Percentiles rank a stretch among this genome's conserved stretches.
Evolutionary conservation across 1,139 yeast genomes (phyloP).

Genomic region (Kluyveromyces sp.): DNA sequence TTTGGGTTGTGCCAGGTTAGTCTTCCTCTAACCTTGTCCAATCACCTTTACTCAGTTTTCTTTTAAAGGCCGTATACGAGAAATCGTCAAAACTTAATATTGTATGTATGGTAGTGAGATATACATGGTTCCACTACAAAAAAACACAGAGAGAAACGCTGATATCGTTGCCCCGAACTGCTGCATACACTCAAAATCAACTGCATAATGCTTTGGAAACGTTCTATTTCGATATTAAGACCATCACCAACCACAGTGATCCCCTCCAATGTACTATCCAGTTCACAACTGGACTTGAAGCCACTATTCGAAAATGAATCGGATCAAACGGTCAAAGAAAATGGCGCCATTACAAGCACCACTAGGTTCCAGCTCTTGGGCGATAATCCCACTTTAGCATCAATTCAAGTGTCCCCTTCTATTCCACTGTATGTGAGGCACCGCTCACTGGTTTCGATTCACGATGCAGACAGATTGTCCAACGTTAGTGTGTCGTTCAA

Average conservation of each 20-base stretch:
- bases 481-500: constrained; percentile 14
- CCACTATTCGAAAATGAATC: neutral
- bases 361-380: constrained; percentile 14
- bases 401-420: constrained; percentile 17
- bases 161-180: no score
- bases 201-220: neutral
- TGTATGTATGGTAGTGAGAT: no score
- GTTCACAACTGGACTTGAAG: constrained; percentile 1
- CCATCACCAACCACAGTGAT: constrained; percentile 4
- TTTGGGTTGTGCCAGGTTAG: no score
- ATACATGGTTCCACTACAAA: no score
- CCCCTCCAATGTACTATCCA: constrained; percentile 2
- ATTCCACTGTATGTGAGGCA: constrained; percentile 19
- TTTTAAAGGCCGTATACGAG: no score
- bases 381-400: constrained; percentile 17
- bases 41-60: no score
- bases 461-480: constrained; percentile 15
- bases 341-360: neutral
- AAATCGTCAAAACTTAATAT: no score
- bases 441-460: constrained; percentile 13
- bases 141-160: no score
- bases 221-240: constrained; percentile 4
- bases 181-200: no score
- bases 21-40: no score
- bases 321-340: neutral